These are phyloP conservation scores for Trichophaea hybrida DNA, from an alignment of 2,329 filamentous ascomycete genomes.

Conservation along the genomic window DNA sequence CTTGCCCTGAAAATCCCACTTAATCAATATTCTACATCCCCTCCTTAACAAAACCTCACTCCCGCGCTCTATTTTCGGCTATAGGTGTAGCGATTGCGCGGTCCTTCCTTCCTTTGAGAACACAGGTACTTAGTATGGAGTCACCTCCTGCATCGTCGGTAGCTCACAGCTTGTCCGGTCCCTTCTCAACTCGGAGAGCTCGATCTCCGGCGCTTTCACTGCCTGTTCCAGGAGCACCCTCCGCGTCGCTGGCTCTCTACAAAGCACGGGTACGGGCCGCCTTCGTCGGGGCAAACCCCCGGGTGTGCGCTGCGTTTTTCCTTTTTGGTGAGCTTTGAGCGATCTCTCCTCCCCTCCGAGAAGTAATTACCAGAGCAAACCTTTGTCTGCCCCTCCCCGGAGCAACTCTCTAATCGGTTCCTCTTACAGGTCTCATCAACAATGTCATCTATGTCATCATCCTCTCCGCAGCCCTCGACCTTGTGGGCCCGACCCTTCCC, in stretches of 20 bases:
- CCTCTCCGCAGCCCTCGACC: constrained; percentile 84
- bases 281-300: constrained; percentile 52
- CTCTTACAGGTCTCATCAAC: constrained; percentile 62
- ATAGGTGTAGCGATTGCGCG: not conserved
- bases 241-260: constrained; percentile 61
- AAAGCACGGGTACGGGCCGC: constrained; percentile 47
- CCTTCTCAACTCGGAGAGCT: not conserved
- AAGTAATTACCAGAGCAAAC: not conserved
- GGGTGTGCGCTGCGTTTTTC: constrained; percentile 76
- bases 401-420: not conserved
- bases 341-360: not conserved
- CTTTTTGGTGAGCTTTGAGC: constrained; percentile 55
- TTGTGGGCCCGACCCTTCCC: constrained; percentile 72
- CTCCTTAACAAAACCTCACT: not conserved
- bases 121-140: not conserved
- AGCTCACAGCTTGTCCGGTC: constrained; percentile 4
- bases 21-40: not conserved
- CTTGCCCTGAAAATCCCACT: not conserved
- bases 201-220: constrained; percentile 29
- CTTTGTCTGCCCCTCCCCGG: not conserved
- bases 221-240: constrained; percentile 43
- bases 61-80: not conserved
- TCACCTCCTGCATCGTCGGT: constrained; percentile 4
- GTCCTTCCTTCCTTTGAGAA: not conserved
- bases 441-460: constrained; percentile 97